These are phyloP conservation scores for Tanacetum coccineum DNA, from an alignment of 129 eudicot genomes.

Conservation along the genomic window DNA sequence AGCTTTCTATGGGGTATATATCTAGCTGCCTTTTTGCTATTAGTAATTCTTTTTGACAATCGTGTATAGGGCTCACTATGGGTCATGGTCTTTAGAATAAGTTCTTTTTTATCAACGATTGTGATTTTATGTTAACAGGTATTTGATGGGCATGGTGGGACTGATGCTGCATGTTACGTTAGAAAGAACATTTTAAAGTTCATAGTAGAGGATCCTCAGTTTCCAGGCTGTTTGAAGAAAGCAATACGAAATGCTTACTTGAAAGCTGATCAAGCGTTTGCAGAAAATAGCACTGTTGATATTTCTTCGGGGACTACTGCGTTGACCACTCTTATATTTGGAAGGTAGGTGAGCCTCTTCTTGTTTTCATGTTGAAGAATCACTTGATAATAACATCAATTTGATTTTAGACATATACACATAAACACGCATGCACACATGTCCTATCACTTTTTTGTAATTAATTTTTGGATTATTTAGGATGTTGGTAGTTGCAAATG, in stretches of 20 bases:
- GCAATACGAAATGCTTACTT: conserved; percentile 76
- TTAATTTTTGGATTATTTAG: conserved; percentile 22
- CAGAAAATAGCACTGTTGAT: conserved; percentile 63
- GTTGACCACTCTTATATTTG: conserved; percentile 65
- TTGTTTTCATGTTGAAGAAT: conserved; percentile 10
- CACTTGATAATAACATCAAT: conserved; percentile 1
- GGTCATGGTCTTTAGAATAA: background rate
- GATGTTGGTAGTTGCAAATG: conserved; percentile 68
- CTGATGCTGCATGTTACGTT: conserved; percentile 74
- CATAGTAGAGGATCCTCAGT: conserved; percentile 66
- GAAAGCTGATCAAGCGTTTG: conserved; percentile 83
- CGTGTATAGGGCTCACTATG: background rate
- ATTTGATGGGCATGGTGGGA: conserved; percentile 98
- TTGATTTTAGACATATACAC: conserved; percentile 5
- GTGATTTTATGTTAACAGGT: conserved; percentile 41
- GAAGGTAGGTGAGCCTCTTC: conserved; percentile 49
- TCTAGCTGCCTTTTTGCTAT: background rate
- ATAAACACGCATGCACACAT: background rate
- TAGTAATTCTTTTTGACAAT: background rate
- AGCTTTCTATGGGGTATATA: conserved; percentile 84
- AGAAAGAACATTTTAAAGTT: conserved; percentile 66
- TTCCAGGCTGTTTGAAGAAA: conserved; percentile 61
- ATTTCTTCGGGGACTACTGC: conserved; percentile 94
- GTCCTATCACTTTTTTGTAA: background rate
- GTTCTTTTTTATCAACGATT: background rate